phyloP scores from a whole-genome alignment of 2,329 filamentous ascomycete species.

The Capronia coronata region DNA sequence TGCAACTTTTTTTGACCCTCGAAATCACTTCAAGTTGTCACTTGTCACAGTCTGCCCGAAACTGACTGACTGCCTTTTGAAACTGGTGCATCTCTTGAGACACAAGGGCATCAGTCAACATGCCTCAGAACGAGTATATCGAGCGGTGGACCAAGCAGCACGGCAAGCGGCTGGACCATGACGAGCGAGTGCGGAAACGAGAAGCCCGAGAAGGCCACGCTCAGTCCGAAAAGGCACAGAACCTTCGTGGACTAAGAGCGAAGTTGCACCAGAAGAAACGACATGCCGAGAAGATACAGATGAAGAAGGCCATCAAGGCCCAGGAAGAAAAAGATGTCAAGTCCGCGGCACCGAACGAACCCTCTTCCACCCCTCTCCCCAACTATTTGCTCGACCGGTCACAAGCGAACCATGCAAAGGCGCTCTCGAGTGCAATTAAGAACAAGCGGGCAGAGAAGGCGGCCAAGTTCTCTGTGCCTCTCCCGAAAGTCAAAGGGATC shows the following conservation, averaged over 20 bases:
- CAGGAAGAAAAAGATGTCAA: slow-evolving; percentile 97
- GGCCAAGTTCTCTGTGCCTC: slow-evolving; percentile 81
- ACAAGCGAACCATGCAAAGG: slow-evolving; percentile 62
- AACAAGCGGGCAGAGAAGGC: slow-evolving; percentile 92
- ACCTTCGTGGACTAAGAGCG: slow-evolving; percentile 80
- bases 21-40: not conserved
- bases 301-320: slow-evolving; percentile 88
- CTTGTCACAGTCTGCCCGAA: too few relatives aligned
- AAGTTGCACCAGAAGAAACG: slow-evolving; percentile 92
- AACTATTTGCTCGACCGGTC: slow-evolving; percentile 89
- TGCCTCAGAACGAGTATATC: slow-evolving; percentile 32
- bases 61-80: too few relatives aligned
- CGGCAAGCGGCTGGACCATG: slow-evolving; percentile 64
- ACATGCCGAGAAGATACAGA: slow-evolving; percentile 96
- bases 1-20: slow-evolving; percentile 2
- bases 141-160: slow-evolving; percentile 68
- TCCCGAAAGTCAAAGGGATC: slow-evolving; percentile 92
- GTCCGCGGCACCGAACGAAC: slow-evolving; percentile 68
- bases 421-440: slow-evolving; percentile 80
- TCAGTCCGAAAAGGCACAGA: slow-evolving; percentile 83
- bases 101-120: slow-evolving; percentile 4
- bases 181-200: slow-evolving; percentile 83
- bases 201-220: slow-evolving; percentile 83
- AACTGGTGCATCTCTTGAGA: too few relatives aligned
- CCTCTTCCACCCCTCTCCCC: slow-evolving; percentile 73